phyloP scores from a whole-genome alignment of 352 stramenopile species.

The Elongisporangium undulatum region DNA sequence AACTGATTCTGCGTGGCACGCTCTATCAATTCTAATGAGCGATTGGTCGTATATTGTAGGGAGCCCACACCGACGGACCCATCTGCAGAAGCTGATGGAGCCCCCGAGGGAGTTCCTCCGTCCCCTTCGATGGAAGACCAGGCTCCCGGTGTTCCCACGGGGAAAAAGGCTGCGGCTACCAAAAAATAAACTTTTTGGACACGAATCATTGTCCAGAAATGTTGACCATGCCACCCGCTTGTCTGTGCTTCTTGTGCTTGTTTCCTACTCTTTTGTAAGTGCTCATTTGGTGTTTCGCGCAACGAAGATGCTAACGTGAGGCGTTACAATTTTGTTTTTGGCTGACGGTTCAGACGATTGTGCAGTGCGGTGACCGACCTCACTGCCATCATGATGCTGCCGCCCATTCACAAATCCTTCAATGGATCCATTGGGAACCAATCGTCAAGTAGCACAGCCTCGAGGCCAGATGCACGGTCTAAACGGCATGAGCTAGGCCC shows the following conservation, averaged over 20 bases:
- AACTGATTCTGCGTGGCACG: neutral
- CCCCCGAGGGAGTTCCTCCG: neutral
- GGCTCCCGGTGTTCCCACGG: neutral
- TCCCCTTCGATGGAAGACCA: neutral
- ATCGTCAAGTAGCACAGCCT: neutral
- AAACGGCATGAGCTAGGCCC: neutral
- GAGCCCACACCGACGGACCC: neutral
- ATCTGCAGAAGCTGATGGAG: neutral
- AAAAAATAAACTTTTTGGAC: neutral
- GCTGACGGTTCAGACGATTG: neutral
- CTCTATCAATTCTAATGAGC: neutral
- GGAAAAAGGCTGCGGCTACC: neutral
- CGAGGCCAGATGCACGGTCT: neutral
- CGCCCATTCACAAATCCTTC: conserved; percentile 39
- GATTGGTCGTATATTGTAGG: neutral
- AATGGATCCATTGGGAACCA: neutral
- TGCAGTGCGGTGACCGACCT: neutral
- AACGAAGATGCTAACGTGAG: neutral
- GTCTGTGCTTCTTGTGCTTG: neutral
- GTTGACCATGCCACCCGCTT: neutral
- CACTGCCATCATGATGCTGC: conserved; percentile 26
- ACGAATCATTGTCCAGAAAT: neutral
- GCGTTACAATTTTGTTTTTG: neutral
- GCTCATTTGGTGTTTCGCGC: neutral
- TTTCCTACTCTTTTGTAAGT: neutral